Conservation (phyloP, 192 early-diverging fungal species). For the Thamnidium elegans region DNA sequence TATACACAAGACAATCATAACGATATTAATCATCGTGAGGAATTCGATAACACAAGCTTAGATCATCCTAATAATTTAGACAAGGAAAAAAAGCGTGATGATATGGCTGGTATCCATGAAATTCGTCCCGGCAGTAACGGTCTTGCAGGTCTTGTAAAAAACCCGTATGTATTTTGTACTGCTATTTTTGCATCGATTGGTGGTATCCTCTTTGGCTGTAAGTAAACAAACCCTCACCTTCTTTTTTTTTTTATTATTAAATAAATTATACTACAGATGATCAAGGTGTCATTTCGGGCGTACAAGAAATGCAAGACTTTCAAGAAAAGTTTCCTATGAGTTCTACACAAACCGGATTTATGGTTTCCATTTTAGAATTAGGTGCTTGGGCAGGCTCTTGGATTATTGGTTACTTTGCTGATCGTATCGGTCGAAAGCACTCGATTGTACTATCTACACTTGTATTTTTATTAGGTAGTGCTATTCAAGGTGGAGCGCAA, state of each 20-base stretch:
- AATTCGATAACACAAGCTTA: too few species aligned
- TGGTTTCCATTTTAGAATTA: constrained; percentile 56
- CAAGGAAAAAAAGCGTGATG: too few species aligned
- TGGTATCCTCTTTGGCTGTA: constrained; percentile 40
- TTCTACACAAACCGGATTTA: constrained; percentile 28
- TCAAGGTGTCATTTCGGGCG: constrained; percentile 40
- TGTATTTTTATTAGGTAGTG: constrained; percentile 48
- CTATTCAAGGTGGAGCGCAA: constrained; percentile 36
- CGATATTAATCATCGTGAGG: too few species aligned
- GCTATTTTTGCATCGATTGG: constrained; percentile 39
- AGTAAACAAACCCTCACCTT: neutral
- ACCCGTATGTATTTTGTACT: constrained; percentile 34
- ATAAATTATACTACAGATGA: constrained; percentile 21
- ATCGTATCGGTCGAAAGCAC: constrained; percentile 58
- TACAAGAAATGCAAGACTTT: constrained; percentile 37
- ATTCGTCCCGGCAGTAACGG: neutral
- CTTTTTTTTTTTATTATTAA: neutral
- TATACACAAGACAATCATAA: too few species aligned
- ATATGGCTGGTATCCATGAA: too few species aligned
- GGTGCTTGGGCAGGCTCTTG: constrained; percentile 66
- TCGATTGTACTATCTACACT: constrained; percentile 63
- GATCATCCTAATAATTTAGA: too few species aligned
- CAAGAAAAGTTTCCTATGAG: constrained; percentile 19
- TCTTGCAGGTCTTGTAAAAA: constrained; percentile 26
- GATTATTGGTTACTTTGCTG: constrained; percentile 52